Base-by-base conservation (phyloP, 495 filamentous ascomycete genomes). In the Elaphomyces granulatus region DNA sequence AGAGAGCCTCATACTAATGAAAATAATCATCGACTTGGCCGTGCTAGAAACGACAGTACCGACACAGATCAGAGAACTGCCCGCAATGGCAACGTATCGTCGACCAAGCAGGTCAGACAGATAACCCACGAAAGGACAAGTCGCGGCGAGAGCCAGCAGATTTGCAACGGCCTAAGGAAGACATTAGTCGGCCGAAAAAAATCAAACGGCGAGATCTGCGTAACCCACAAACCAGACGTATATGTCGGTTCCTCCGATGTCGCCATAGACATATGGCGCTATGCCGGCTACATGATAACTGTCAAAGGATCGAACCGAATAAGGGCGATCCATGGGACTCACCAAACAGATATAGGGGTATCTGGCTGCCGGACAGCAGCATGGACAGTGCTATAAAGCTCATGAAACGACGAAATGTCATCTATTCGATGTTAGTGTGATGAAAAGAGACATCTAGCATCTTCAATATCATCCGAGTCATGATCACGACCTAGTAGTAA, bases 81-180 rank as follows among this genome's bases (percentile, higher is more conserved):
- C 80, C 14, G 68, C 50, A 21, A 83, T 60, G 17, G 79, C 79
- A 15, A 83, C 75, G 50, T 69, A 77, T 41, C 78, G 70, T 43
- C 80, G 72, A 21, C 80, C 80, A 34, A 80, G 51, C 6, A 83
- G 52, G 61, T 84, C 80, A 3, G 80, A 83, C 1, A 84, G 47
- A 15, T 72, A 73, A 3, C 80, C 80, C 17, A 83, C 79, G 42
- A 84, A 83, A 7, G 80, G 80, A 38, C 77, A 81, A 8, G 83
- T 70, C 34, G 71, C 74, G 2, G 80, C 77, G 2, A 80, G 67
- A 31, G 76, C 64, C 7, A 84, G 69, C 2, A 84, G 59, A 47
- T 84, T 76, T 14, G 70, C 77, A 2, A 81, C 62, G 30, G 80
- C 61, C 63, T 64, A 38, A 19, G 3, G 6, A n/a, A n/a, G 16